Evolutionary conservation across 768 basidiomycete species (phyloP), one percentile per base, ranked within the genome.

Genomic region (Kwoniella bestiolae): DNA sequence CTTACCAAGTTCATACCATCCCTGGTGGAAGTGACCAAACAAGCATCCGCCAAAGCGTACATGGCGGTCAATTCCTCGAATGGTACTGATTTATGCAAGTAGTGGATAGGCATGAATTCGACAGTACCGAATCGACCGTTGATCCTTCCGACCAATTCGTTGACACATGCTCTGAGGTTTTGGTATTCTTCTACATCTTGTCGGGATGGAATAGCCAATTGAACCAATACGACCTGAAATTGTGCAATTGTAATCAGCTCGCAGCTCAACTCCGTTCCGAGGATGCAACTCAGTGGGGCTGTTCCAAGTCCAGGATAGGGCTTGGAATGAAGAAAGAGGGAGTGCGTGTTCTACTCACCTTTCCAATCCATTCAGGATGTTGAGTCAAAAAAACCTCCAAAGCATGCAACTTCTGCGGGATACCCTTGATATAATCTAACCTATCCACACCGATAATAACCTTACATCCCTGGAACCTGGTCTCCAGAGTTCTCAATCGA

Each of bases 151-250:
- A 99, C 96, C 53, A 99, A 87, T 80, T 99, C 94, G 84, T 98
- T 98, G 58, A 98, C 94, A 1, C 91, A 92, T 18, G 93, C 88
- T 16, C 96, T 88, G 65, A 98, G 83, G 82, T 97, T 98, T 82
- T 99, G 96, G 79, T 99, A 99, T 82, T 99, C 96, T 82, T 99
- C 96, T 57, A 99, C 96, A 77, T 98, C 96, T 81, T 96, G 94
- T 26, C 96, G 86, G 6, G 94, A 97, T 2, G 96, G 96, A 8
- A 99, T 94, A 7, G 96, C 96, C 5, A 99, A 87, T 83, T 99
- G 96, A 8, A 92, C 93, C 49, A 99, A 85, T 2, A 99, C 96
- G 63, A 97, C 91, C 91, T 92, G 57, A 23, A n/a, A n/a, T n/a
- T n/a, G n/a, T n/a, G n/a, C n/a, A n/a, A n/a, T n/a, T n/a, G n/a